A percentile compares a stretch with the other conserved stretches of the same genome.
phyloP scores from a whole-genome alignment of 192 early-diverging fungal genomes.

The Backusella circina region DNA sequence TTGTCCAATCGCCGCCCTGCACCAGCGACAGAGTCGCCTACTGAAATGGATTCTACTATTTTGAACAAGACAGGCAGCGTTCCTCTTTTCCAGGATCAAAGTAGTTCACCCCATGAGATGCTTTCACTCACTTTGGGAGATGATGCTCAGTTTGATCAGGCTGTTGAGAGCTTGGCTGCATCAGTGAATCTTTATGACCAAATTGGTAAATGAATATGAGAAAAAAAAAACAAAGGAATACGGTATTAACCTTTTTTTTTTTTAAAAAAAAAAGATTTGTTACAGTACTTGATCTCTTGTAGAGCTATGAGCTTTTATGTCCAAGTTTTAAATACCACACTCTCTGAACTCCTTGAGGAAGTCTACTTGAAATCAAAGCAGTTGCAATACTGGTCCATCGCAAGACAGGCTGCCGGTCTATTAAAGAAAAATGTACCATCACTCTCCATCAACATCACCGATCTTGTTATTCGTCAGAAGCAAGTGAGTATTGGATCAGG shows the following conservation, averaged over 20 bases:
- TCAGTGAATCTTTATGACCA: constrained; percentile 83
- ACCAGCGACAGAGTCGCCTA: neutral
- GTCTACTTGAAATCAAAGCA: constrained; percentile 75
- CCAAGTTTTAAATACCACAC: constrained; percentile 43
- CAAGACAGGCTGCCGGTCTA: constrained; percentile 73
- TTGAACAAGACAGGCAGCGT: neutral
- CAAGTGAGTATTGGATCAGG: constrained; percentile 75
- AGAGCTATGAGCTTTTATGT: constrained; percentile 54
- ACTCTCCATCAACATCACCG: constrained; percentile 74
- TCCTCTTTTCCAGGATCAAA: neutral
- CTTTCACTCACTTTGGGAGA: constrained; percentile 66
- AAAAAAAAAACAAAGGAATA: neutral
- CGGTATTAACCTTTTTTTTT: neutral
- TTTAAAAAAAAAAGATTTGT: constrained; percentile 42
- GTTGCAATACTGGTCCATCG: constrained; percentile 70
- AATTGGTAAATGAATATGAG: constrained; percentile 27
- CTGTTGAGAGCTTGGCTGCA: constrained; percentile 50
- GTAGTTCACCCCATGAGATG: constrained; percentile 16
- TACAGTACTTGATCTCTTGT: constrained; percentile 75
- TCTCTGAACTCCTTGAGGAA: constrained; percentile 66
- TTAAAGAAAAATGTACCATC: constrained; percentile 72
- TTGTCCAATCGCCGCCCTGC: neutral
- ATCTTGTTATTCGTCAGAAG: constrained; percentile 73
- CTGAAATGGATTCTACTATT: neutral
- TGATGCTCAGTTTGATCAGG: constrained; percentile 51